A percentile compares a stretch with the other conserved stretches of the same genome.
These are phyloP conservation scores for Fistulifera solaris DNA, from an alignment of 108 stramenopile genomes.

Conservation along the genomic window DNA sequence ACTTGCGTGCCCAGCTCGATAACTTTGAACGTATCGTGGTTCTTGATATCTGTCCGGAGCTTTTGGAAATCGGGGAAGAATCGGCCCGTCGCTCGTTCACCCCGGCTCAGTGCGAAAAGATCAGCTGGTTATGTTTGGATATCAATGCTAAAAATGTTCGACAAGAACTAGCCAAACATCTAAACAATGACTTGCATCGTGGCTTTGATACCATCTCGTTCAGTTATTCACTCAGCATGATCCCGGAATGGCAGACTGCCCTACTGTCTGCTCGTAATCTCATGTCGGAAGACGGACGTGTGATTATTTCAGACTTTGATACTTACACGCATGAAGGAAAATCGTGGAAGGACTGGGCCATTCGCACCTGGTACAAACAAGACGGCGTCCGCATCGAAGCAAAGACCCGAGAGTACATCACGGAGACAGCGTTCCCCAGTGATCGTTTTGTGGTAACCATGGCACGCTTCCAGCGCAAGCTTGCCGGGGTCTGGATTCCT, in stretches of 20 bases:
- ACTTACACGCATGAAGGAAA: slow-evolving; percentile 40
- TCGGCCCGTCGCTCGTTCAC: slow-evolving; percentile 34
- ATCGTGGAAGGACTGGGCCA: slow-evolving; percentile 30
- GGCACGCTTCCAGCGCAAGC: slow-evolving; percentile 38
- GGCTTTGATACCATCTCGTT: slow-evolving; percentile 51
- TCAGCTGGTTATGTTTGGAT: slow-evolving; percentile 42
- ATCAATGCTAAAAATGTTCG: slow-evolving; percentile 33
- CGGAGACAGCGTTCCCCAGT: slow-evolving; percentile 21
- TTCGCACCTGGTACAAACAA: slow-evolving; percentile 47
- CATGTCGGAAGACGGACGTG: slow-evolving; percentile 44
- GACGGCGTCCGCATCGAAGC: slow-evolving; percentile 52
- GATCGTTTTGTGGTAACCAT: slow-evolving; percentile 23
- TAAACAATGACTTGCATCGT: slow-evolving; percentile 17
- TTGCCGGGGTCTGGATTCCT: slow-evolving; percentile 37
- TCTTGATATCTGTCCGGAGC: slow-evolving; percentile 49
- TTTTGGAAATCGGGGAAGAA: slow-evolving; percentile 35
- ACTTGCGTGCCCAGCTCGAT: slow-evolving; percentile 41
- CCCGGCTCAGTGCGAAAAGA: slow-evolving; percentile 28
- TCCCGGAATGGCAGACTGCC: slow-evolving; percentile 44
- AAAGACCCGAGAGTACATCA: slow-evolving; percentile 28
- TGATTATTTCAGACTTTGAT: slow-evolving; percentile 47
- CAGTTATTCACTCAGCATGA: slow-evolving; percentile 44
- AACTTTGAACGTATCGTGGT: slow-evolving; percentile 37
- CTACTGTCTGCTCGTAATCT: slow-evolving; percentile 32
- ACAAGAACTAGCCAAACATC: slow-evolving; percentile 24